Base-by-base conservation (phyloP, 352 stramenopile genomes). In the Phytophthora quininea region DNA sequence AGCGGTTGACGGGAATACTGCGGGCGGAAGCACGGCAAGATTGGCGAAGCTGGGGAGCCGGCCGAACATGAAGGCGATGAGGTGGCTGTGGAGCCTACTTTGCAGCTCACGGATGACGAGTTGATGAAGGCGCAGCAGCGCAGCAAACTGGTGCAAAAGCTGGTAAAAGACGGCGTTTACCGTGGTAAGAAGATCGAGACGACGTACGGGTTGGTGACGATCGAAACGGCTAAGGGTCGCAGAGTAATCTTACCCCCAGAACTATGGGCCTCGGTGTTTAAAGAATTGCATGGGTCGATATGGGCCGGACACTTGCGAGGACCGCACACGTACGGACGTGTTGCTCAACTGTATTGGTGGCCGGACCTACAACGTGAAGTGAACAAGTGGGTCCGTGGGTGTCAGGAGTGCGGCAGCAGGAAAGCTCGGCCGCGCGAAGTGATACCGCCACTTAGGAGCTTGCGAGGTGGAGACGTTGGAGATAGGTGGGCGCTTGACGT, bases 401-500 rank as follows among this genome's bases (percentile, higher is more conserved):
- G 64, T 19, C 32, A 52, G 2, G 64, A 72, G n/a, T 67, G 64
- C 32, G 64, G 56, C 0, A 62, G 42, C 5, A 32, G 64, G 5
- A 66, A 71, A 35, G 56, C 42, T 3, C 27, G 64, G 19, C 64
- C 64, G 2, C 10, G n/a, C 0, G 3, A 46, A 8, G 37, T 66
- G 2, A 48, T 66, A 0, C 64, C 64, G 8, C 57, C 64, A 33
- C 38, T 71, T 24, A n/a, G 56, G n/a, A 70, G 56, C n/a, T 5
- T 64, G 4, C 2, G 30, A 7, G 58, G 55, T 1, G 64, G 64
- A 3, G 37, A 11, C 12, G 33, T 66, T 2, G 43, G 64, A 6
- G 52, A 67, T 29, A 33, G 47, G 1, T 72, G 64, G 53, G 64
- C 58, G 19, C 37, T 67, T 0, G 58, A 67, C 46, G 4, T 66